Evolutionary conservation across 2,329 filamentous ascomycete species (phyloP), one percentile per base, ranked within the genome.

Genomic region (Neodidymelliopsis sp.): DNA sequence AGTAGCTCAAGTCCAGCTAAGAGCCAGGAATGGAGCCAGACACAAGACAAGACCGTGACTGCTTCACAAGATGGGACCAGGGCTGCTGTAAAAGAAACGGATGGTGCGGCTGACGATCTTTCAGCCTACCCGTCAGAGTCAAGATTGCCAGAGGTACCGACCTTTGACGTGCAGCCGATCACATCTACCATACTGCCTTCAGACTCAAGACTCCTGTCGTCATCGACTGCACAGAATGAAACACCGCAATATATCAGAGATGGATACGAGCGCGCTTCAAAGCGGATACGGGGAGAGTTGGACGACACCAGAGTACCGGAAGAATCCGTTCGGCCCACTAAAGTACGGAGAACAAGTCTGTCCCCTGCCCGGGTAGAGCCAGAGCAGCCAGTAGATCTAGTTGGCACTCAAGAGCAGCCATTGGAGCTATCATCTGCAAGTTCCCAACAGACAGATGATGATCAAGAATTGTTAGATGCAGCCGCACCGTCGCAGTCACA

Each of bases 171-270:
- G n/a, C n/a, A 34, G 19, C 28, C 8, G 7, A 23, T 19, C 24
- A 9, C 8, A 2, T 13, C 30, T 1, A 43, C 33, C 4, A 47
- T 37, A n/a, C 16, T 31, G 8, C 25, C 43, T 12, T 51, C 54
- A 6, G 50, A 56, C 3, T 24, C 36, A 10, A 57, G 46, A 27
- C 8, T 51, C 27, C 30, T 47, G 34, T 65, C 63, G 23, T 64
- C 60, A 18, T 62, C 62, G 12, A 67, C 64, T 3, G 58, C 49
- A 2, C 51, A 50, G 23, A 55, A 62, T 16, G 54, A 62, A 39
- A 66, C 66, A n/a, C 64, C 66, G 4, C 52, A 50, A 15, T 56
- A 62, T 24, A 56, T 66, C 18, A 39, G 46, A 35, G 45, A 67
- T 11, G 45, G 58, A n/a, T 57, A 60, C 22, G 48, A 60, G 5